Conservation (phyloP, 78 protist genomes). For the Cyanophora paradoxa region DNA sequence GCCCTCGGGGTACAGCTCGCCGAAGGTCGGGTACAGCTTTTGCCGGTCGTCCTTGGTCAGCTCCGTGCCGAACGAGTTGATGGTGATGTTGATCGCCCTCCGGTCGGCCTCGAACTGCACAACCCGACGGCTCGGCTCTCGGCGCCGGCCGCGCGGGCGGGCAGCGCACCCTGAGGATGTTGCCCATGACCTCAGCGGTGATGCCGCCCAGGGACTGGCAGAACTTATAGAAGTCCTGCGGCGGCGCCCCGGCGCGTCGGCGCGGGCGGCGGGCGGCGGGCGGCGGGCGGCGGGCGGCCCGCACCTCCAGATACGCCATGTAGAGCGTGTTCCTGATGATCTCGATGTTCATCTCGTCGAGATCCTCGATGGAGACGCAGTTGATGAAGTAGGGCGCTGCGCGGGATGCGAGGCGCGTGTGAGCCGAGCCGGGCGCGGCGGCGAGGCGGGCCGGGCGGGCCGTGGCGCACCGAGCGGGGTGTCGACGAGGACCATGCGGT, state of each 20-base stretch:
- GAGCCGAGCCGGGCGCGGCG: neutral
- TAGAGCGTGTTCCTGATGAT: conserved; percentile 82
- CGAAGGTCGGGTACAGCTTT: conserved; percentile 73
- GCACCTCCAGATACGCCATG: conserved; percentile 94
- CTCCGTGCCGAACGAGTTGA: conserved; percentile 86
- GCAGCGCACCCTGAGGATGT: conserved; percentile 46
- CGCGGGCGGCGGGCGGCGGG: neutral
- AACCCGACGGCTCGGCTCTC: neutral
- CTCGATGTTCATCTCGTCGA: conserved; percentile 91
- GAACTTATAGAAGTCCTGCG: conserved; percentile 86
- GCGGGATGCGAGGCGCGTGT: neutral
- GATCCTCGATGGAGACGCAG: conserved; percentile 64
- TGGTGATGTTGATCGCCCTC: conserved; percentile 85
- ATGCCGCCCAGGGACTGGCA: conserved; percentile 73
- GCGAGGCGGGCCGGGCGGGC: neutral
- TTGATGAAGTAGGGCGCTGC: neutral
- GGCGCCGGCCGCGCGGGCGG: neutral
- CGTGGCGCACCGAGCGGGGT: conserved; percentile 74
- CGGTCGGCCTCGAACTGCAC: conserved; percentile 93
- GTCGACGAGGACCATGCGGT: conserved; percentile 85
- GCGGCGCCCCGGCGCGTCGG: too few species aligned
- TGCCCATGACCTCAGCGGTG: conserved; percentile 74
- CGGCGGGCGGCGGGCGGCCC: neutral
- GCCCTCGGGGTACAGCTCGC: conserved; percentile 81
- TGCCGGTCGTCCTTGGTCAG: conserved; percentile 71